Evolutionary conservation across 192 early-diverging fungal genomes (phyloP).

Genomic region (Globomyces pollinis-pini): DNA sequence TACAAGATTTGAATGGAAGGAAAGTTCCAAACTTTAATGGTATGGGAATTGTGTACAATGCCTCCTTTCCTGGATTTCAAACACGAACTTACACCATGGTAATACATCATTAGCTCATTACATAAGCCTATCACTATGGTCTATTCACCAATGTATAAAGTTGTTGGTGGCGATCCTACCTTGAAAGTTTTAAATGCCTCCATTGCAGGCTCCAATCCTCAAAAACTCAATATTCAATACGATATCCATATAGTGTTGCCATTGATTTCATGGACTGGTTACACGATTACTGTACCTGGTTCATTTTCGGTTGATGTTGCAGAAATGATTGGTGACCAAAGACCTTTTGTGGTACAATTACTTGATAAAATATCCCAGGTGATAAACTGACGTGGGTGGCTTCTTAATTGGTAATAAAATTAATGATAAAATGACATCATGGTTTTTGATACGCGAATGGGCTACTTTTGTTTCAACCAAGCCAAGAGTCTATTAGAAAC

Average conservation of each 20-base stretch:
- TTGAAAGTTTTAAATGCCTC: not conserved
- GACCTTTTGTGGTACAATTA: no score
- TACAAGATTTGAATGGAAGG: not conserved
- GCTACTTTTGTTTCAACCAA: no score
- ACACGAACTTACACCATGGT: not conserved
- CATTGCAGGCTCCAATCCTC: not conserved
- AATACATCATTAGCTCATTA: not conserved
- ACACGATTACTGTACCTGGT: not conserved
- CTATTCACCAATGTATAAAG: not conserved
- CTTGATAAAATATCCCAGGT: no score
- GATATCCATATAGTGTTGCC: not conserved
- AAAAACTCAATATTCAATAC: not conserved
- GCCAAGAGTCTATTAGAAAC: no score
- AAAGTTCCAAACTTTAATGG: not conserved
- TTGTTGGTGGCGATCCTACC: not conserved
- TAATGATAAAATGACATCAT: no score
- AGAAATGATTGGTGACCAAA: not conserved
- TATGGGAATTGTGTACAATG: not conserved
- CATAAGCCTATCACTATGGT: not conserved
- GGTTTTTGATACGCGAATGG: no score
- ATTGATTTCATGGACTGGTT: slow-evolving; percentile 9
- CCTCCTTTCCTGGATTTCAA: not conserved
- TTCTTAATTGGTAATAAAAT: no score
- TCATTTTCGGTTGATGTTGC: not conserved
- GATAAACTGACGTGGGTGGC: no score